Conservation (phyloP, 495 filamentous ascomycete species). For the Podospora bellae-mahoneyi region DNA sequence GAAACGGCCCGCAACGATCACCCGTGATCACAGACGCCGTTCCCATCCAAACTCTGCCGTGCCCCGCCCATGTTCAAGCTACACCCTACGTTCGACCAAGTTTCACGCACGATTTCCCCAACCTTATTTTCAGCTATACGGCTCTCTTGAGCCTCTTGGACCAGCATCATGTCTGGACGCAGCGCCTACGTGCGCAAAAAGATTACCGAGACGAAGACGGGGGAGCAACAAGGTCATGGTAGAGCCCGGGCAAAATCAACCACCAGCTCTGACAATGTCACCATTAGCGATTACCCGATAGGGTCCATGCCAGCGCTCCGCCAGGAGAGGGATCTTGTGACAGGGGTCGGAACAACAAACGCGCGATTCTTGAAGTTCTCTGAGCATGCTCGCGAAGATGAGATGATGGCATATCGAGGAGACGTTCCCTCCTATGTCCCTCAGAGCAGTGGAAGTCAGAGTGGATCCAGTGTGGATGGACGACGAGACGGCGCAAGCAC, state of each 20-base stretch:
- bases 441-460: conserved; percentile 39
- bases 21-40: neutral
- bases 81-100: neutral
- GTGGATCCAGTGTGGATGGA: conserved; percentile 38
- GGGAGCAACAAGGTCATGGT: conserved; percentile 21
- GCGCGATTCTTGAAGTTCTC: conserved; percentile 44
- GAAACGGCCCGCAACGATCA: neutral
- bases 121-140: neutral
- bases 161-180: conserved; percentile 48
- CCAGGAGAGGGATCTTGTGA: conserved; percentile 25
- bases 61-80: neutral
- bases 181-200: conserved; percentile 55
- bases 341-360: conserved; percentile 40
- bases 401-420: conserved; percentile 26
- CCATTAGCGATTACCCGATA: conserved; percentile 34
- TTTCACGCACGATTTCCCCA: neutral
- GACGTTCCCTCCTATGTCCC: conserved; percentile 28
- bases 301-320: conserved; percentile 26
- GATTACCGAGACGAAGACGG: conserved; percentile 45
- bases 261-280: conserved; percentile 41
- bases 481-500: conserved; percentile 27
- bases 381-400: conserved; percentile 34
- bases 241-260: conserved; percentile 34
- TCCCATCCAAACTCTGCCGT: neutral
- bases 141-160: neutral